Evolutionary conservation across 2,329 filamentous ascomycete genomes (phyloP), one percentile per base, ranked within the genome.

Genomic region (Cladobotryum protrusum): DNA sequence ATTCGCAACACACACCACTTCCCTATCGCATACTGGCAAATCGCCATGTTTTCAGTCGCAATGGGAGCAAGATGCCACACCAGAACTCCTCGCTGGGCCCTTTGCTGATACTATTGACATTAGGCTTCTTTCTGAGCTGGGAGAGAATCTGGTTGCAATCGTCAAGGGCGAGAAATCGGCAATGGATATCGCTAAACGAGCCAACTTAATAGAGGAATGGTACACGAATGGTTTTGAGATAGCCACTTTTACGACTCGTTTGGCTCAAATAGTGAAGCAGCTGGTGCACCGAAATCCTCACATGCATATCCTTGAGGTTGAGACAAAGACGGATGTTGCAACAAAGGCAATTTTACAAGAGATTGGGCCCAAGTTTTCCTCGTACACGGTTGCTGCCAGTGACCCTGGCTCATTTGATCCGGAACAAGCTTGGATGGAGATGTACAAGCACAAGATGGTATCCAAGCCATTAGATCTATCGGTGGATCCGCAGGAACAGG

Each of bases 221-320:
- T 57, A 56, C 20, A 46, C 47, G 6, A 47, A 46, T 41, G 35
- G 24, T 12, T 29, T 39, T 45, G 14, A 20, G 36, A 8, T 32
- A 32, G 3, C 50, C 19, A 15, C 43, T 43, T 24, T 32, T 8
- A 29, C 24, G 24, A 29, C 40, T 11, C 14, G 13, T 32, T 19
- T 34, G 7, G n/a, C 14, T n/a, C 13, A 34, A 13, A n/a, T 35
- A 41, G 29, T n/a, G 17, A 48, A 24, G n/a, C 35, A 37, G 45
- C 19, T 33, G 15, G 18, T 20, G 20, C 33, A 49, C 33, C 33
- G 18, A 37, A 12, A 19, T 34, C 63, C 67, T 0, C 54, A 52
- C 6, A 53, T 70, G 14, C 57, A 62, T 3, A 60, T 72, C 19
- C 57, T 73, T 1, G 69, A 72, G 49, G 59, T 72, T 34, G 69